Evolutionary conservation across 2,329 filamentous ascomycete species (phyloP).

Genomic region (Neofusicoccum kwambonambiense): DNA sequence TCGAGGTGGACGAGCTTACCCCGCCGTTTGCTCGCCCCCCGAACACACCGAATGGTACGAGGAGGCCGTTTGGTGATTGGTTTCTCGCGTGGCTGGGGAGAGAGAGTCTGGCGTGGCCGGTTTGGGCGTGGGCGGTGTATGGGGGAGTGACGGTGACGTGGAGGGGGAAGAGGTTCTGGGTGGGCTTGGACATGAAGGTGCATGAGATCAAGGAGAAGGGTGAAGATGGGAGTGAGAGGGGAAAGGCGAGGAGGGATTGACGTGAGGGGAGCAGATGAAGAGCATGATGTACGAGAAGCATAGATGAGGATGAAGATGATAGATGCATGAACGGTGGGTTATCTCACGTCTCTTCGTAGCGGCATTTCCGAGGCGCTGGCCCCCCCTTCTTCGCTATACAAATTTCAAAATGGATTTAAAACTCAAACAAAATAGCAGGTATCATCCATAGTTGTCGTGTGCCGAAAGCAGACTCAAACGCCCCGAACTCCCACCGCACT

Average conservation of each 20-base stretch:
- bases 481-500: background rate
- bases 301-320: background rate
- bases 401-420: no score
- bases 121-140: slow-evolving; percentile 87
- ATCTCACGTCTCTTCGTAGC: no score
- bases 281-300: background rate
- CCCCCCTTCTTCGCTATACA: no score
- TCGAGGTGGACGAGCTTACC: slow-evolving; percentile 70
- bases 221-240: background rate
- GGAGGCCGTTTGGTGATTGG: slow-evolving; percentile 68
- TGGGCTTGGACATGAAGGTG: slow-evolving; percentile 82
- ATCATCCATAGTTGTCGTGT: no score
- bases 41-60: slow-evolving; percentile 41
- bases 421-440: no score
- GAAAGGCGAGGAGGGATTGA: slow-evolving; percentile 3
- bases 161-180: slow-evolving; percentile 79
- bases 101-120: slow-evolving; percentile 77
- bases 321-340: background rate
- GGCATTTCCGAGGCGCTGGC: no score
- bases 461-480: no score
- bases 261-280: background rate
- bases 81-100: slow-evolving; percentile 79
- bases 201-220: slow-evolving; percentile 48
- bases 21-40: slow-evolving; percentile 66
- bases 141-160: slow-evolving; percentile 86